A percentile compares a stretch with the other conserved stretches of the same genome.
phyloP scores from a whole-genome alignment of 805 yeast genomes.

The Metschnikowia hibisci region DNA sequence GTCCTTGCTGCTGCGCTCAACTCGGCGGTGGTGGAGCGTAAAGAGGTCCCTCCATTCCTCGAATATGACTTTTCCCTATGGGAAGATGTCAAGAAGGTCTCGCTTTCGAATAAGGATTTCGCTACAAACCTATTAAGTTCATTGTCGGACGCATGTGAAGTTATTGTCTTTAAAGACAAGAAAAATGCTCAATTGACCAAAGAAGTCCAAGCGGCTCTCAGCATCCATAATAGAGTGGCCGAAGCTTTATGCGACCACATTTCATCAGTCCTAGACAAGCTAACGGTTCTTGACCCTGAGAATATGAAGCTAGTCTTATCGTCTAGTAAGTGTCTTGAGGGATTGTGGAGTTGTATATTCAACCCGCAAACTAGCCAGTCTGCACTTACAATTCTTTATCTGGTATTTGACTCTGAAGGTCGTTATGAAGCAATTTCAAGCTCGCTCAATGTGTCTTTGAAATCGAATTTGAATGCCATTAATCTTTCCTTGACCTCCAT shows the following conservation, averaged over 20 bases:
- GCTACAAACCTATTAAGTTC: constrained; percentile 14
- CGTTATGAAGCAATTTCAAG: constrained; percentile 70
- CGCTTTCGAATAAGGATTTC: constrained; percentile 10
- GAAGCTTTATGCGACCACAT: constrained; percentile 19
- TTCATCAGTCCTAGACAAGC: constrained; percentile 26
- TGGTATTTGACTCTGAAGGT: constrained; percentile 70
- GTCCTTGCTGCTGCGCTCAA: constrained; percentile 13
- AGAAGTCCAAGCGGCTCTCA: constrained; percentile 22
- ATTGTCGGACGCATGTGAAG: constrained; percentile 18
- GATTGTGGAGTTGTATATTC: constrained; percentile 72
- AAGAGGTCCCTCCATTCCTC: constrained; percentile 11
- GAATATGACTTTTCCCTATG: constrained; percentile 13
- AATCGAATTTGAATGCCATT: constrained; percentile 46
- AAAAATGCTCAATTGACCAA: constrained; percentile 20
- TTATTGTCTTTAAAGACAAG: constrained; percentile 23
- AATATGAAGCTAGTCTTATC: constrained; percentile 22
- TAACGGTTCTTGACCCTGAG: constrained; percentile 29
- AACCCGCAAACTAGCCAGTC: constrained; percentile 66
- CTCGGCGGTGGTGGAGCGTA: constrained; percentile 9
- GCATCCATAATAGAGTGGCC: constrained; percentile 32
- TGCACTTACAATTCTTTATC: constrained; percentile 68
- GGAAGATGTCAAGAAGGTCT: constrained; percentile 10
- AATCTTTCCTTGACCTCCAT: constrained; percentile 43
- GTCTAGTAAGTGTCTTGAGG: constrained; percentile 42
- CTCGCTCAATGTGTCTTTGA: constrained; percentile 43